A percentile compares a stretch with the other conserved stretches of the same genome.
These are phyloP conservation scores for Aegilops tauschii DNA, from an alignment of 176 grass and related monocot genomes.

Conservation along the genomic window DNA sequence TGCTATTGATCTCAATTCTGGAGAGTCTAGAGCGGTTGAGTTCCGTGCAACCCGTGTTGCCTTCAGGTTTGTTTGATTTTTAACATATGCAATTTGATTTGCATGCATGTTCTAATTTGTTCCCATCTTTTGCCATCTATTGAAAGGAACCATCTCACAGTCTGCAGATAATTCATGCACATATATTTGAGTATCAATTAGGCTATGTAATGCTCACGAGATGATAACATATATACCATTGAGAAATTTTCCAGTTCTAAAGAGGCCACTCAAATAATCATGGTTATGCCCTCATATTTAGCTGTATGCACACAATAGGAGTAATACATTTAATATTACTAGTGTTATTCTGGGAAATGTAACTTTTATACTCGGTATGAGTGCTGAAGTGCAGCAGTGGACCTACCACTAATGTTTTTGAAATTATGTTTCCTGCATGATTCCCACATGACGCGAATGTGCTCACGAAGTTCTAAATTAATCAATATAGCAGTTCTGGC, in stretches of 20 bases:
- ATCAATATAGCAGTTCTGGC: conserved; percentile 7
- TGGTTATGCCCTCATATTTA: not conserved
- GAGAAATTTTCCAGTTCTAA: not conserved
- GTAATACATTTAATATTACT: not conserved
- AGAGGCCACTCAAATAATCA: not conserved
- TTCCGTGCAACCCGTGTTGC: conserved; percentile 92
- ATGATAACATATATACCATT: not conserved
- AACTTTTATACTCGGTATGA: not conserved
- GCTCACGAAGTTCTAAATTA: not conserved
- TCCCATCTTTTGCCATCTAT: not conserved
- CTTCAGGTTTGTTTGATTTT: conserved; percentile 74
- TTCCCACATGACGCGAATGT: not conserved
- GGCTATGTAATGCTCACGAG: not conserved
- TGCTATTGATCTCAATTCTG: conserved; percentile 87
- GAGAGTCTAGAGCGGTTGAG: conserved; percentile 79
- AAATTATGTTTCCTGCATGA: conserved; percentile 6
- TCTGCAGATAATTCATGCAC: not conserved
- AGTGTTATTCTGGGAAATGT: not conserved
- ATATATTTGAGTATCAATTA: not conserved
- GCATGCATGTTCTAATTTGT: not conserved
- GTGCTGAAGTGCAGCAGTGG: not conserved
- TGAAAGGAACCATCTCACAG: not conserved
- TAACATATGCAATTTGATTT: not conserved
- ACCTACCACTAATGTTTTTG: not conserved
- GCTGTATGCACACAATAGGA: not conserved